phyloP scores from a whole-genome alignment of 1,139 yeast species.

The Meyerozyma smithsonii region DNA sequence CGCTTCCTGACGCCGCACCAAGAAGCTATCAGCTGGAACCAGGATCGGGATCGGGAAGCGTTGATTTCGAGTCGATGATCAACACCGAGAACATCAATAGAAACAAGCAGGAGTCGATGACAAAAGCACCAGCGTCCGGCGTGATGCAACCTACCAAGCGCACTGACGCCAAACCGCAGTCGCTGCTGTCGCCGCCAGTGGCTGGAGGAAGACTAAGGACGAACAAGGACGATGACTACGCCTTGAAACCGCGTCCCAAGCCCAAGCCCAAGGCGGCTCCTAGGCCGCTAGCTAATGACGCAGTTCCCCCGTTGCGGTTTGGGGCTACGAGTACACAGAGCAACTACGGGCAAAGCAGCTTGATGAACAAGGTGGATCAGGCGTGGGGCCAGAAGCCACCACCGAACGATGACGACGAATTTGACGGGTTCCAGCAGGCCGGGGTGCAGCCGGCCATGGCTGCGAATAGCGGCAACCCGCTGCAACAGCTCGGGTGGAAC shows the following conservation, averaged over 20 bases:
- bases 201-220: not conserved
- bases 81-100: conserved; percentile 29
- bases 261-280: conserved; percentile 8
- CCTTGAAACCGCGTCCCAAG: conserved; percentile 5
- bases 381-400: conserved; percentile 18
- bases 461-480: conserved; percentile 5
- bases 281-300: conserved; percentile 5
- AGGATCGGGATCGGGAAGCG: conserved; percentile 3
- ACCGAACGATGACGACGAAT: conserved; percentile 18
- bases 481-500: conserved; percentile 5
- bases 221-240: conserved; percentile 1
- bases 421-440: conserved; percentile 29
- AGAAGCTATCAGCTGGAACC: conserved; percentile 8
- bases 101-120: conserved; percentile 22
- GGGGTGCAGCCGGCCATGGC: conserved; percentile 4
- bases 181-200: conserved; percentile 2
- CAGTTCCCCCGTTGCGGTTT: conserved; percentile 16
- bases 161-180: conserved; percentile 4
- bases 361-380: conserved; percentile 14
- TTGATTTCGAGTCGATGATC: conserved; percentile 29
- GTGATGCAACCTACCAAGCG: conserved; percentile 12
- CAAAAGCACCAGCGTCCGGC: conserved; percentile 21
- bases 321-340: conserved; percentile 21
- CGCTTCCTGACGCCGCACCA: conserved; percentile 18
- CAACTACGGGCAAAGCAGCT: too few species aligned